Base-by-base conservation (phyloP, 1,284 basidiomycete species). In the Xerocomus amazonicus region DNA sequence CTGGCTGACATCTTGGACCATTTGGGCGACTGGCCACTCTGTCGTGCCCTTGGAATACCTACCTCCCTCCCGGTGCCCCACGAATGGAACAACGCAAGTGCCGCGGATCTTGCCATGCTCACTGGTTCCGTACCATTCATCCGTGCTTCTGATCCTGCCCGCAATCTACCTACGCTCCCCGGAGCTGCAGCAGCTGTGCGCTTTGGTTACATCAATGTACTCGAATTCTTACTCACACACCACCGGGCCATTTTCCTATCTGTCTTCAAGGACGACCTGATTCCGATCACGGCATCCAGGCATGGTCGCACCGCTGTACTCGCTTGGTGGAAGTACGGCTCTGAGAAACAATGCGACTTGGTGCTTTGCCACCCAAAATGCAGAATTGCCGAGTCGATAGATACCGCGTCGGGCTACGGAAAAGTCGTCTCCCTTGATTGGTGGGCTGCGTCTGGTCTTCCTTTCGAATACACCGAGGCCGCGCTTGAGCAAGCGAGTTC, bases 21-120 rank as follows among this genome's bases (percentile, higher is more conserved):
- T 57, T 67, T 90, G 9, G 84, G 82, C 12, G 84, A 90, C 62
- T 92, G 89, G 86, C 87, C 90, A 59, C 79, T 92, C 14, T 76
- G 83, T 17, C 83, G 81, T 52, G 84, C 90, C 9, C 79, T 92
- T 28, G 81, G 83, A 26, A 69, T 90, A 1, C 84, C 83, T 14
- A 87, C 86, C 4, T 80, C 80, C 23, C 64, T 91, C 2, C 68
- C 78, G 3, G 75, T 74, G 19, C 88, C 89, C 8, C 67, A 73
- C 4, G 80, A 83, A 17, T 92, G 90, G 90, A 72, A 70, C 33
- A 77, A 77, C 36, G 86, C 90, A 6, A 81, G 82, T 19, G 63
- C 69, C 16, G 81, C 80, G 12, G 90, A 91, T 67, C 70, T 79
- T 52, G 81, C 83, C 17, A 80, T 90, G 61, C 74, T 91, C 47